Evolutionary conservation across 129 eudicot species (phyloP).

Genomic region (Flaveria sonorensis): DNA sequence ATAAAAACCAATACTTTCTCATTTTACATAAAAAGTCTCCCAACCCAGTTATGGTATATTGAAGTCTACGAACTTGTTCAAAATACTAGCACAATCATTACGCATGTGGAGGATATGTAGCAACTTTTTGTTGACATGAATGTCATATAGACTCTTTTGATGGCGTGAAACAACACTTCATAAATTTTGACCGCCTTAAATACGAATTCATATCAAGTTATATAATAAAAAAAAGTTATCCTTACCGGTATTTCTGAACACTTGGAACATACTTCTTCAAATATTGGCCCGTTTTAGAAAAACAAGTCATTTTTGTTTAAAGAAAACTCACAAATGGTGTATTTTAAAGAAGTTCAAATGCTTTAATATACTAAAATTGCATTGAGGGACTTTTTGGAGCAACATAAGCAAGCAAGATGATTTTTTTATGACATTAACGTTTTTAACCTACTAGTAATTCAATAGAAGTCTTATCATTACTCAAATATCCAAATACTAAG

Average conservation of each 20-base stretch:
- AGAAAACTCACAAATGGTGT: not conserved
- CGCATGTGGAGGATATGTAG: not conserved
- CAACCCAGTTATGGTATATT: not conserved
- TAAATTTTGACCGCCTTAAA: not conserved
- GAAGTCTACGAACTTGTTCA: not conserved
- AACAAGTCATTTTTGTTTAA: not conserved
- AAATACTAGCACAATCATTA: not conserved
- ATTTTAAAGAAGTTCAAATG: not conserved
- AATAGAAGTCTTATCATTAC: not conserved
- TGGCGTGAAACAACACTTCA: not conserved
- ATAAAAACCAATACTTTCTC: not conserved
- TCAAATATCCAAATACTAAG: not conserved
- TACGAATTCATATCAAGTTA: no score
- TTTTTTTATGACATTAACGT: not conserved
- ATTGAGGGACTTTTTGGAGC: not conserved
- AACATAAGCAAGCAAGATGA: no score
- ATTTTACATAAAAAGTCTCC: not conserved
- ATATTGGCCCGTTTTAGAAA: not conserved
- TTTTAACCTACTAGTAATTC: constrained; percentile 2
- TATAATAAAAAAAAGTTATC: not conserved
- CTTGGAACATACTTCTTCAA: not conserved
- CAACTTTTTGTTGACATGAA: not conserved
- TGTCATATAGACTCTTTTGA: not conserved
- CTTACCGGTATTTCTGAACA: not conserved
- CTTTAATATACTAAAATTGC: not conserved